Conservation (phyloP, 495 filamentous ascomycete genomes). For the Chlorociboria aeruginascens region DNA sequence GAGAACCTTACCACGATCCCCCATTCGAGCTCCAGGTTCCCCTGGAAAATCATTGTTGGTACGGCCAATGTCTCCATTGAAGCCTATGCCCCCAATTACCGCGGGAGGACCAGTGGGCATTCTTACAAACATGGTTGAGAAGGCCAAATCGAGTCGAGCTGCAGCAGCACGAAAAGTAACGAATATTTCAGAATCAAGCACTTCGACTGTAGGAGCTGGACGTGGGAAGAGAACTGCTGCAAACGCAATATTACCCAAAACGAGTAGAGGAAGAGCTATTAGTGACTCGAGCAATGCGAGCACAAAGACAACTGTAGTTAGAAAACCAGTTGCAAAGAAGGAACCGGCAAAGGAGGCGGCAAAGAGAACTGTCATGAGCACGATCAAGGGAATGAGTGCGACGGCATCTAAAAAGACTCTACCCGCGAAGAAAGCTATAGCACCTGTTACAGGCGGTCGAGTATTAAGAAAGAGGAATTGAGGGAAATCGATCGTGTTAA, state of each 20-base stretch:
- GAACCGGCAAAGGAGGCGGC: conserved; percentile 16
- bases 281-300: conserved; percentile 39
- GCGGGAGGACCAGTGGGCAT: conserved; percentile 23
- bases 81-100: conserved; percentile 29
- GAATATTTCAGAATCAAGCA: conserved; percentile 9
- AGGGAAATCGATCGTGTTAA: neutral
- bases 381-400: conserved; percentile 27
- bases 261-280: conserved; percentile 27
- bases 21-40: conserved; percentile 33
- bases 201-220: conserved; percentile 19
- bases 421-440: conserved; percentile 20
- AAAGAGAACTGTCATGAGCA: conserved; percentile 27
- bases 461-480: conserved; percentile 38
- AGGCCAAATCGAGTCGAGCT: conserved; percentile 33
- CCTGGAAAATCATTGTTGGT: conserved; percentile 37
- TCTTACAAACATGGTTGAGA: conserved; percentile 50
- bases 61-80: conserved; percentile 41
- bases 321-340: conserved; percentile 31
- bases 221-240: conserved; percentile 26
- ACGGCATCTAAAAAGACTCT: conserved; percentile 29
- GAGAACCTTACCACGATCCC: conserved; percentile 49
- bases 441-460: conserved; percentile 25
- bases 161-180: conserved; percentile 28
- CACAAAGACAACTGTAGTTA: conserved; percentile 26
- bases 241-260: conserved; percentile 24